Conservation (phyloP, 2,329 filamentous ascomycete species). For the Diaporthe sp. region DNA sequence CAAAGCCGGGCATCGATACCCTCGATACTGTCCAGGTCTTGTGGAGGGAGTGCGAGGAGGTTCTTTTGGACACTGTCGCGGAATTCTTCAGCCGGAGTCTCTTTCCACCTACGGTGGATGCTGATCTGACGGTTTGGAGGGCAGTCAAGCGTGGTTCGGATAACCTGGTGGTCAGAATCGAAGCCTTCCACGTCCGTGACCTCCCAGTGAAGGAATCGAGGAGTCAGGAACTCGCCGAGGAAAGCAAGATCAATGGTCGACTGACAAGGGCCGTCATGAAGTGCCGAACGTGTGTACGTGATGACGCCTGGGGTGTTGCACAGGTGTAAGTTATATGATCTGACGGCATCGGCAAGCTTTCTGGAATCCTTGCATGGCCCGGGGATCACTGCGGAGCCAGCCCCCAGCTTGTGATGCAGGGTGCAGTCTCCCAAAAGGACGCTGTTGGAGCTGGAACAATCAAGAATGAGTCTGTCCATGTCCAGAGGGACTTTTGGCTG, state of each 20-base stretch:
- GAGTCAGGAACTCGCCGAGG: background rate
- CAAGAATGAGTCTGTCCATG: background rate
- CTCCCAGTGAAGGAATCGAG: background rate
- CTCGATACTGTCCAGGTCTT: background rate
- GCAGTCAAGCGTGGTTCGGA: background rate
- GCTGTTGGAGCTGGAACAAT: background rate
- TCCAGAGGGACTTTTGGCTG: background rate
- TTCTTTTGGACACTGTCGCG: background rate
- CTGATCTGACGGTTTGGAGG: background rate
- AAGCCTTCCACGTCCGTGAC: background rate
- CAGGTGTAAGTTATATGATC: background rate
- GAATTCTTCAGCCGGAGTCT: background rate
- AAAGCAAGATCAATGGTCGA: conserved; percentile 10
- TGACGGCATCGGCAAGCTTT: background rate
- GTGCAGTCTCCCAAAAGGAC: background rate
- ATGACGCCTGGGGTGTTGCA: background rate
- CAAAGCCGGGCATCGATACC: background rate
- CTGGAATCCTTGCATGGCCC: background rate
- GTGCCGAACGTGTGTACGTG: background rate
- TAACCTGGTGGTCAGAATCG: background rate
- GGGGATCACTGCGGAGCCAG: background rate
- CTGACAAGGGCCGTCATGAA: too few relatives aligned
- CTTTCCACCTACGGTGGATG: background rate
- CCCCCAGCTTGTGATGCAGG: background rate
- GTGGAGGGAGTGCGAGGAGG: background rate